Conservation (phyloP, 192 early-diverging fungal species). For the Gaertneriomyces semiglobifer region DNA sequence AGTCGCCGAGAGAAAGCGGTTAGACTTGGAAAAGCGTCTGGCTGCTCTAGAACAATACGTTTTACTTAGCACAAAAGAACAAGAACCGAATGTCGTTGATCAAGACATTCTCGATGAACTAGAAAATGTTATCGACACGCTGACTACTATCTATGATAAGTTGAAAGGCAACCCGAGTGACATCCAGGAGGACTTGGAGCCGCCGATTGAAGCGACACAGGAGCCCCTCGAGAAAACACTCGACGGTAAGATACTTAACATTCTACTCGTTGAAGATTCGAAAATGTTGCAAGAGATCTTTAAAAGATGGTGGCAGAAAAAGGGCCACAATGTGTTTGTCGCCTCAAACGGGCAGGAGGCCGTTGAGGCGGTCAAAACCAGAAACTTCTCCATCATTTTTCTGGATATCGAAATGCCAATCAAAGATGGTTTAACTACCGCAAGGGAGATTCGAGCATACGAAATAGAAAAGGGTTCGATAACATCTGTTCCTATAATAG, state of each 20-base stretch:
- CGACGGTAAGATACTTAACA: constrained; percentile 3
- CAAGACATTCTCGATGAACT: too few species aligned
- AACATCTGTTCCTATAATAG: not conserved
- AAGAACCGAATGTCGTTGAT: too few species aligned
- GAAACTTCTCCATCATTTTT: not conserved
- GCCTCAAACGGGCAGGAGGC: not conserved
- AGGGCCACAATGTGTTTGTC: not conserved
- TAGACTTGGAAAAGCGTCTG: too few species aligned
- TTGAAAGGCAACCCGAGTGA: too few species aligned
- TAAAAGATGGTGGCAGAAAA: not conserved
- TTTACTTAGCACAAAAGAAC: too few species aligned
- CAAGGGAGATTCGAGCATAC: not conserved
- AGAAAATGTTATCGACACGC: too few species aligned
- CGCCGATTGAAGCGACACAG: too few species aligned
- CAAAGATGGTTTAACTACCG: not conserved
- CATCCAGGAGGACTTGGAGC: too few species aligned
- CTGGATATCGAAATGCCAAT: not conserved
- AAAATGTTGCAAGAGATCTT: not conserved
- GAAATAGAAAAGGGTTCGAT: not conserved
- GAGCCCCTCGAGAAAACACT: too few species aligned
- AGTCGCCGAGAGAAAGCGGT: too few species aligned
- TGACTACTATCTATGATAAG: too few species aligned
- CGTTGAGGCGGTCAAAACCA: not conserved
- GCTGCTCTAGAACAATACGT: too few species aligned
- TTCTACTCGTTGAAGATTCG: not conserved